Base-by-base conservation (phyloP, 805 yeast genomes). In the Schizosaccharomyces cryophilus region DNA sequence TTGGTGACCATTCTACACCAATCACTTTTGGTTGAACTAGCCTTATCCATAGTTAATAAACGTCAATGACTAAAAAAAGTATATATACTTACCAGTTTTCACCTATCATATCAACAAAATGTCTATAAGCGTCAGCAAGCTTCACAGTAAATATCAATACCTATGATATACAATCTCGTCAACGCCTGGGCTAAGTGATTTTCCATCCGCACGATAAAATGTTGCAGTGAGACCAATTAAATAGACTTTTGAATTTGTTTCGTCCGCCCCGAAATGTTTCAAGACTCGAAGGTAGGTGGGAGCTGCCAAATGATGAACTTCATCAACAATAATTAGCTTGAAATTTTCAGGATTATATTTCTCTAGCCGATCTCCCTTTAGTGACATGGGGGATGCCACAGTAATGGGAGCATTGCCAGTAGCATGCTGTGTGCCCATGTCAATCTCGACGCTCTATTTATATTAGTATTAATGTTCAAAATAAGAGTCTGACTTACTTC, bases 151-250 rank as follows among this genome's bases (percentile, higher is more conserved):
- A 26, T 35, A 6, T 15, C 42, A 35, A 13, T 21, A 56, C 60
- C 47, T 56, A 66, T 85, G 85, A 66, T 76, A 88, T 0, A 83
- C 89, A 31, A 89, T 78, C 62, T 84, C 77, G 65, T 89, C 90
- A 70, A 87, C 80, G 0, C 80, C 79, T 21, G 71, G 66, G 13
- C 78, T 77, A 56, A 90, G 70, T 0, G 82, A 75, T 61, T 75
- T 72, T 4, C 79, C 80, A 69, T 89, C 97, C n/a, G 79, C 78
- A 62, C 97, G 72, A 66, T 80, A 81, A 67, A 89, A 70, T 0
- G 97, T 89, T 0, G 96, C 97, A 15, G 95, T 83, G 65, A 90
- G 87, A 1, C 97, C 96, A 17, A 87, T 73, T 0, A 87, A 79
- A 1, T 80, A 78, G 1, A 83, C 74, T 0, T 71, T 71, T 62